Base-by-base conservation (phyloP, 2,329 filamentous ascomycete genomes). In the Davidsoniella australis region DNA sequence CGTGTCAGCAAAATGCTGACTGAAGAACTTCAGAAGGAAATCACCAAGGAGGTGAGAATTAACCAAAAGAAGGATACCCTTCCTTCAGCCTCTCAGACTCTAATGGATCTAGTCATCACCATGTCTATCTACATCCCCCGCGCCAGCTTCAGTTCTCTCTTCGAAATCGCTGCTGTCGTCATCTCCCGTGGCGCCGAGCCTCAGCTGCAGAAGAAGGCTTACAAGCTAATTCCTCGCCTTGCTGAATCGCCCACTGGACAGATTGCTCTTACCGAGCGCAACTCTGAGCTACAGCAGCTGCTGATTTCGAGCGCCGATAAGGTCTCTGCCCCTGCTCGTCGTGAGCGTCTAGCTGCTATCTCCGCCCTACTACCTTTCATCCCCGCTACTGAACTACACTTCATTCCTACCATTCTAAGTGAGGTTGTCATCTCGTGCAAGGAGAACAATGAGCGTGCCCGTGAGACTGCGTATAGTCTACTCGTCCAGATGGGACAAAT, bases 341-440 rank as follows among this genome's bases (percentile, higher is more conserved):
- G 87, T 55, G 91, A 98, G 61, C 79, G 91, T 20, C 73, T 96
- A 36, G 75, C 84, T 4, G 88, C 91, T 3, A 81, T 96, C 44
- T 69, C 81, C 24, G 81, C 86, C 50, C 72, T 96, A 46, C 72
- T 96, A 17, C 80, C 85, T 8, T 82, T 82, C 58, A 71, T 95
- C 5, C 84, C 88, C 12, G 70, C 77, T 42, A 72, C 73, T 12
- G 84, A 86, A 40, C 76, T 98, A 26, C 85, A 95, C 63, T 96
- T 98, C 65, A 89, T 98, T 54, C 88, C 91, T 1, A 78, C 85
- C 1, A 78, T 95, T 43, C 73, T 98, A 5, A 87, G 87, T 3
- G 91, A 98, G 66, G 86, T 96, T 33, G 88, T 98, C 47, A 87
- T 98, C 54, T 85, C 85, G 54, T 93, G 87, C 66, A 98, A 98